A percentile compares a stretch with the other conserved stretches of the same genome.
These are phyloP conservation scores for Periconia sp. DNA, from an alignment of 2,329 filamentous ascomycete species.

Conservation along the genomic window DNA sequence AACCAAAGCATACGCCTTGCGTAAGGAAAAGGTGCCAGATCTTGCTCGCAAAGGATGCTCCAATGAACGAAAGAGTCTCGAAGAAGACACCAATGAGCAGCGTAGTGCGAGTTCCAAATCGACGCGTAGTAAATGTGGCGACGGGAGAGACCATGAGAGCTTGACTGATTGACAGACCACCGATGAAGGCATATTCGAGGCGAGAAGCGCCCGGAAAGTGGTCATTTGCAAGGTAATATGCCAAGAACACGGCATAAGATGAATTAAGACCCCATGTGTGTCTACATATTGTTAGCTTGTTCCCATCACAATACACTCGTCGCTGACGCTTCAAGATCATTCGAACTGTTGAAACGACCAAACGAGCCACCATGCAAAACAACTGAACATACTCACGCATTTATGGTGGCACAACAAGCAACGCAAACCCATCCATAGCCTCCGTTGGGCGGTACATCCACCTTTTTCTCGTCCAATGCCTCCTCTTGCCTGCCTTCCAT, in stretches of 20 bases:
- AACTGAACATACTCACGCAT: constrained; percentile 36
- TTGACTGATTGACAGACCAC: constrained; percentile 69
- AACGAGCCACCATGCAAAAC: not conserved
- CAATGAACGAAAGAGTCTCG: constrained; percentile 69
- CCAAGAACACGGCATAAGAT: constrained; percentile 75
- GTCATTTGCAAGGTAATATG: constrained; percentile 69
- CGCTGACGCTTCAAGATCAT: not conserved
- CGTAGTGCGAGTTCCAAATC: constrained; percentile 67
- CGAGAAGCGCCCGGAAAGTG: constrained; percentile 68
- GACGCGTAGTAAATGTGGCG: constrained; percentile 66
- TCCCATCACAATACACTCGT: too few relatives aligned
- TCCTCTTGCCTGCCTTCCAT: not conserved
- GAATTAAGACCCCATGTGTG: constrained; percentile 80
- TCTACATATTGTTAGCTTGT: constrained; percentile 41
- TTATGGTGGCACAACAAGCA: constrained; percentile 38
- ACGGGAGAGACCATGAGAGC: constrained; percentile 73
- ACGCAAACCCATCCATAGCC: constrained; percentile 67
- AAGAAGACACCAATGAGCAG: constrained; percentile 70
- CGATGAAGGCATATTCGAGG: constrained; percentile 79
- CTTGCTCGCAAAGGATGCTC: constrained; percentile 69
- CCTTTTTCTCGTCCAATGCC: constrained; percentile 12
- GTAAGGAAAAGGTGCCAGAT: constrained; percentile 80
- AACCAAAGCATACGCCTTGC: constrained; percentile 78
- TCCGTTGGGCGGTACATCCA: constrained; percentile 61
- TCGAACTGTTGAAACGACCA: not conserved